Evolutionary conservation across 441 rosid species (phyloP).

Genomic region (Eugenia klotzschiana): DNA sequence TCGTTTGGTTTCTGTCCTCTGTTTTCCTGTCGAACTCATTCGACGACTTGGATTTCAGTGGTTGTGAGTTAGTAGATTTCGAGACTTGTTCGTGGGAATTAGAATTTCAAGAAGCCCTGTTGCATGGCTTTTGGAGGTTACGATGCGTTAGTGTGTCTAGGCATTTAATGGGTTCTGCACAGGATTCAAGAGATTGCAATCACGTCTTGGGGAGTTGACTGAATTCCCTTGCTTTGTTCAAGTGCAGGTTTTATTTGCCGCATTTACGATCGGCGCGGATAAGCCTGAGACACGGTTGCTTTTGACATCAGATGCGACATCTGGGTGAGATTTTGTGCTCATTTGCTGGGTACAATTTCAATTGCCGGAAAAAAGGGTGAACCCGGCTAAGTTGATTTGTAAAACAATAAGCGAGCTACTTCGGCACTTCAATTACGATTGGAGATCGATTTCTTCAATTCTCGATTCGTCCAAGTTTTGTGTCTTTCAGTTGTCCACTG

Average conservation of each 20-base stretch:
- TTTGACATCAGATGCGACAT: conserved; percentile 16
- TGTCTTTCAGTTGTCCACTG: not conserved
- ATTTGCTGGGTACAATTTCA: not conserved
- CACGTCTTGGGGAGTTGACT: conserved; percentile 1
- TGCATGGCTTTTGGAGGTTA: not conserved
- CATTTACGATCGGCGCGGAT: conserved; percentile 21
- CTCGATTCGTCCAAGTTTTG: not conserved
- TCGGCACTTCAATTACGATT: not conserved
- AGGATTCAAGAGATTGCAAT: not conserved
- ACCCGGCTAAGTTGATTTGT: not conserved
- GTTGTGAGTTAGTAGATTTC: not conserved
- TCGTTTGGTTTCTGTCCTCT: not conserved
- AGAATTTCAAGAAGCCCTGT: not conserved
- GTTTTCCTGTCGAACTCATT: not conserved
- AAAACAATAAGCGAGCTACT: not conserved
- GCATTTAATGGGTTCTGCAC: not conserved
- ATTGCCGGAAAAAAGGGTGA: not conserved
- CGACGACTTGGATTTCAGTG: not conserved
- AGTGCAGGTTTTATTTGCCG: conserved; percentile 31
- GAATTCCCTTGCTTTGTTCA: not conserved
- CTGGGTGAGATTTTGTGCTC: conserved; percentile 14
- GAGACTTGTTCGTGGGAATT: not conserved
- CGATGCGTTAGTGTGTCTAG: not conserved
- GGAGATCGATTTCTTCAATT: not conserved
- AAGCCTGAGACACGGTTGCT: conserved; percentile 18